These are phyloP conservation scores for Biscutella auriculata DNA, from an alignment of 441 rosid species.

Conservation along the genomic window DNA sequence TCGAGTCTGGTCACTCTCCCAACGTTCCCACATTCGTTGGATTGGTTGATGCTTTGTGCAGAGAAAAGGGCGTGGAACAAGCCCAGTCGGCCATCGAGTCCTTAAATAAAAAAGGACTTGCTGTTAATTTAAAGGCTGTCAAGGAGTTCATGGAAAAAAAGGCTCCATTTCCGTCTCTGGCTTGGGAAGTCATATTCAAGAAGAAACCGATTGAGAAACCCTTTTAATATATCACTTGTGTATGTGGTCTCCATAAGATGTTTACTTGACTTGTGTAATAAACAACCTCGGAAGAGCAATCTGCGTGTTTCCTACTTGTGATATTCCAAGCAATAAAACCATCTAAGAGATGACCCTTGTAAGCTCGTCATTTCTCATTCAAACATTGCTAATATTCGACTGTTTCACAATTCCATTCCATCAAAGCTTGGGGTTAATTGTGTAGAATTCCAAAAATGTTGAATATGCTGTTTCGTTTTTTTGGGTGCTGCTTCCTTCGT, in stretches of 20 bases:
- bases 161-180: constrained; percentile 42
- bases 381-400: too few relatives aligned
- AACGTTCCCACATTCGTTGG: constrained; percentile 68
- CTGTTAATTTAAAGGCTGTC: constrained; percentile 55
- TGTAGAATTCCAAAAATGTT: too few relatives aligned
- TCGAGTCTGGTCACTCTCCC: constrained; percentile 75
- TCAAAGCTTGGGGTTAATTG: too few relatives aligned
- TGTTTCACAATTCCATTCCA: too few relatives aligned
- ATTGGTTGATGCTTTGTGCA: constrained; percentile 62
- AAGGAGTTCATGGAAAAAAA: constrained; percentile 66
- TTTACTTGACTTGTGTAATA: constrained; percentile 5
- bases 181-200: constrained; percentile 74
- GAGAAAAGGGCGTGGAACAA: constrained; percentile 52
- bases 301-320: background rate
- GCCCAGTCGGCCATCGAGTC: constrained; percentile 29
- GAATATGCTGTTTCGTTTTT: constrained; percentile 61
- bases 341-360: too few relatives aligned
- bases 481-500: constrained; percentile 67
- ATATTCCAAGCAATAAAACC: too few relatives aligned
- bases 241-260: background rate
- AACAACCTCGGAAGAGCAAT: background rate
- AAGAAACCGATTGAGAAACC: constrained; percentile 22
- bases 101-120: constrained; percentile 52
- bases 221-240: constrained; percentile 8
- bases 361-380: too few relatives aligned